A percentile compares a stretch with the other conserved stretches of the same genome.
These are phyloP conservation scores for Lichtheimia hyalospora DNA, from an alignment of 371 early-diverging fungal genomes.

Conservation along the genomic window DNA sequence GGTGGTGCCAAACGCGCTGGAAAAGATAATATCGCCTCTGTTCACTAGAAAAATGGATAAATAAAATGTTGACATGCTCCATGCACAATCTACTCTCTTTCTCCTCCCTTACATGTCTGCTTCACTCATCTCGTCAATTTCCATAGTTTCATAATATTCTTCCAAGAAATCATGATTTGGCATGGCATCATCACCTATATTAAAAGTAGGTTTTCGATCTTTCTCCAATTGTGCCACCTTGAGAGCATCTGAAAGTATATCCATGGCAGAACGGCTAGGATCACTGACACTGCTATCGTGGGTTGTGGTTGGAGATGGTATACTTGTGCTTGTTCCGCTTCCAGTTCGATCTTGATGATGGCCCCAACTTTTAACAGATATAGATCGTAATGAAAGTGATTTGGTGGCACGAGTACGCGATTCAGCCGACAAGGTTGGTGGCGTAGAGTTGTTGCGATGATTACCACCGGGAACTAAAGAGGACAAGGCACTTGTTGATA, in stretches of 20 bases:
- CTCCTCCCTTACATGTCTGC: slow-evolving; percentile 3
- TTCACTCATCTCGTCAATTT: not conserved
- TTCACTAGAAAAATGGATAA: not conserved
- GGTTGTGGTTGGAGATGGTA: too few species aligned
- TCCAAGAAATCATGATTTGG: not conserved
- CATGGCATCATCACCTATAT: not conserved
- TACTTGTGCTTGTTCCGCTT: too few species aligned
- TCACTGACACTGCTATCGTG: too few species aligned
- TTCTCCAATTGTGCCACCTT: not conserved
- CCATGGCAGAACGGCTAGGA: not conserved
- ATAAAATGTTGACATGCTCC: not conserved
- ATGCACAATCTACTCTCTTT: not conserved
- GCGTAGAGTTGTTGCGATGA: too few species aligned
- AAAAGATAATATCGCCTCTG: not conserved
- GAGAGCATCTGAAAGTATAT: not conserved
- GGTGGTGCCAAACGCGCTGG: not conserved
- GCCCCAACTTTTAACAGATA: too few species aligned
- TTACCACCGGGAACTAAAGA: too few species aligned
- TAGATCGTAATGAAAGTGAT: too few species aligned
- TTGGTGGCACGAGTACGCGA: too few species aligned
- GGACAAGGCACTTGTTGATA: too few species aligned
- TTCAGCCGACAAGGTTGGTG: too few species aligned
- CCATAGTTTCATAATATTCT: not conserved
- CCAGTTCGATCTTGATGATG: too few species aligned
- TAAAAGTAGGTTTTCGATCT: not conserved